Percentiles rank a stretch among this genome's conserved stretches.
These are phyloP conservation scores for Penicillium argentinense DNA, from an alignment of 495 filamentous ascomycete species.

Conservation along the genomic window DNA sequence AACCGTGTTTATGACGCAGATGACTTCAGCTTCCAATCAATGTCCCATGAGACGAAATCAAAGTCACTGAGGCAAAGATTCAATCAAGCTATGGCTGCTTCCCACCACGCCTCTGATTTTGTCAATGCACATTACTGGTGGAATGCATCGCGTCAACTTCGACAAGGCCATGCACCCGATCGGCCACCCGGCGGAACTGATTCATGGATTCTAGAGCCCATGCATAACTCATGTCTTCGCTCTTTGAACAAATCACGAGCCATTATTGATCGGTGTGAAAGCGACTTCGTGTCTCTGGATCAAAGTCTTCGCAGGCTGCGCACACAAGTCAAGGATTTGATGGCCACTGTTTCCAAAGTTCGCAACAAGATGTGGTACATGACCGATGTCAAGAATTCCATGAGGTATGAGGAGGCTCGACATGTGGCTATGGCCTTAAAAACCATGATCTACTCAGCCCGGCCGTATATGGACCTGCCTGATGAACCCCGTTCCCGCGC, in stretches of 20 bases:
- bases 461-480: slow-evolving; percentile 38
- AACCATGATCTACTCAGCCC: slow-evolving; percentile 70
- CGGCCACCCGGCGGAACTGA: slow-evolving; percentile 27
- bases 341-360: slow-evolving; percentile 37
- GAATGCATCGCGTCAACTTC: slow-evolving; percentile 44
- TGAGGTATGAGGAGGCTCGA: slow-evolving; percentile 82
- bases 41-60: neutral
- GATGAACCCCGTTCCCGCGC: slow-evolving; percentile 50
- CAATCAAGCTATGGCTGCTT: slow-evolving; percentile 38
- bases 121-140: slow-evolving; percentile 52
- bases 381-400: slow-evolving; percentile 91
- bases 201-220: slow-evolving; percentile 44
- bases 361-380: slow-evolving; percentile 99
- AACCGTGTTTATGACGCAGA: slow-evolving; percentile 57
- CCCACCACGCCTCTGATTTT: slow-evolving; percentile 43
- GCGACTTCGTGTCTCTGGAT: slow-evolving; percentile 38
- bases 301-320: slow-evolving; percentile 39
- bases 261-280: slow-evolving; percentile 44
- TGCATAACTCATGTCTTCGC: slow-evolving; percentile 36
- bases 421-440: slow-evolving; percentile 85
- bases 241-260: slow-evolving; percentile 37
- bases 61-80: slow-evolving; percentile 40
- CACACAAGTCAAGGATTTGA: slow-evolving; percentile 33
- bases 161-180: slow-evolving; percentile 22
- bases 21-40: slow-evolving; percentile 12